Evolutionary conservation across 2,329 filamentous ascomycete species (phyloP), one percentile per base, ranked within the genome.

Genomic region (Venturia effusa): DNA sequence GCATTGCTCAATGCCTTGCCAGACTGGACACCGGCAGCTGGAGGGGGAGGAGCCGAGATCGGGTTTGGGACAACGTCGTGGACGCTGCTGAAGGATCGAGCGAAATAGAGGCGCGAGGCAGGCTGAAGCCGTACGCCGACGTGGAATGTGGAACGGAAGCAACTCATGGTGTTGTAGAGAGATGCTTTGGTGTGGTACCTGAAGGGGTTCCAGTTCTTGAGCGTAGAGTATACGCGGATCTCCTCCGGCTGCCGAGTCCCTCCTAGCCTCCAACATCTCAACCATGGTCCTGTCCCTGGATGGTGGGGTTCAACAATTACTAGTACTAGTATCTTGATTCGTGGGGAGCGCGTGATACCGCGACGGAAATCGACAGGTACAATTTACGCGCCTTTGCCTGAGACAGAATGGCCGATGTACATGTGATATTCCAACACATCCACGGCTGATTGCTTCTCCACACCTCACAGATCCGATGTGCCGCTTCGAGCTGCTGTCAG

Each of bases 1-100:
- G 89, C 88, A 68, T 73, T 68, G 65, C 75, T 72, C 60, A 80
- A 71, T 60, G 64, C 64, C 30, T 51, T 39, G 5, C 34, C 59
- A 32, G 57, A n/a, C 43, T 60, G 11, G 34, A 57, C 19, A n/a
- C 15, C 39, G 32, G 64, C 41, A 45, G 61, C 30, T 45, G 69
- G 63, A 30, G 64, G 61, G 24, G 63, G 66, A 34, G 68, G 67
- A 22, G 69, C 63, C 13, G 68, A 39, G 27, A 51, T 62, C 27
- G 61, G 40, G 39, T 22, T 65, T 40, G 67, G 27, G 13, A 51
- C 57, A 27, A 63, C 62, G 32, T 61, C 62, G 39, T 61, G 61
- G 15, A 66, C 64, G 40, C 19, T 55, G 48, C 61, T 64, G 62
- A 64, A 66, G 24, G 59, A 37, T 30, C 63, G 57, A 30, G 30